Percentiles rank a stretch among this genome's conserved stretches.
phyloP scores from a whole-genome alignment of 257 asterid species.

The Solanum chiquidenum region DNA sequence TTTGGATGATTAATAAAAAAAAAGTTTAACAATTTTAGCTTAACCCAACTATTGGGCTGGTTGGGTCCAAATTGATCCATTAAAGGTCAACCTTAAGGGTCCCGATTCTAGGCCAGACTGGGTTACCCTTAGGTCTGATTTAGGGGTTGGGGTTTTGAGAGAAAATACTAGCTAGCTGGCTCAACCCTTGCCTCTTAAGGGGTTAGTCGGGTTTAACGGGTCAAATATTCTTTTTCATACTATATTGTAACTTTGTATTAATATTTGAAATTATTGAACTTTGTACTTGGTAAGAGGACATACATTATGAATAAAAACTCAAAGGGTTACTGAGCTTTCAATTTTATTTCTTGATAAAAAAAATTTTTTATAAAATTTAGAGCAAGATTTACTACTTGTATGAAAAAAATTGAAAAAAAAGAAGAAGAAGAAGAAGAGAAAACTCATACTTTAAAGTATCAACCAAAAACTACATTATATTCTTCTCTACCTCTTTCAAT shows the following conservation, averaged over 20 bases:
- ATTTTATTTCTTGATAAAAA: not conserved
- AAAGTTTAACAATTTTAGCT: not conserved
- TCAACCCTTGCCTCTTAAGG: not conserved
- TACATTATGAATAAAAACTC: not conserved
- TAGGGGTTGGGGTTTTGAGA: not conserved
- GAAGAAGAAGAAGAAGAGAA: not conserved
- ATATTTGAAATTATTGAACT: not conserved
- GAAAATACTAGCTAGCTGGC: not conserved
- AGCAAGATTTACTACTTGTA: not conserved
- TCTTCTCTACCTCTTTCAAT: not conserved
- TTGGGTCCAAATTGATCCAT: not conserved
- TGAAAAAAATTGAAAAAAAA: not conserved
- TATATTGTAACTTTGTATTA: not conserved
- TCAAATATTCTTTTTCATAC: not conserved
- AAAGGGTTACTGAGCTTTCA: not conserved
- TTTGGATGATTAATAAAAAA: not conserved
- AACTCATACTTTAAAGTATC: not conserved
- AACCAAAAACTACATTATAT: not conserved
- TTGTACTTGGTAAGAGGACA: not conserved
- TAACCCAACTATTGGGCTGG: not conserved
- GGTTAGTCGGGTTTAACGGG: not conserved
- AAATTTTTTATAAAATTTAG: not conserved
- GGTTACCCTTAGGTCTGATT: not conserved
- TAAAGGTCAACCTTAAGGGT: not conserved
- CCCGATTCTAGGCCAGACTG: not conserved